Evolutionary conservation across 1,139 yeast species (phyloP), one percentile per base, ranked within the genome.

Genomic region (Sugiyamaella castrensis): DNA sequence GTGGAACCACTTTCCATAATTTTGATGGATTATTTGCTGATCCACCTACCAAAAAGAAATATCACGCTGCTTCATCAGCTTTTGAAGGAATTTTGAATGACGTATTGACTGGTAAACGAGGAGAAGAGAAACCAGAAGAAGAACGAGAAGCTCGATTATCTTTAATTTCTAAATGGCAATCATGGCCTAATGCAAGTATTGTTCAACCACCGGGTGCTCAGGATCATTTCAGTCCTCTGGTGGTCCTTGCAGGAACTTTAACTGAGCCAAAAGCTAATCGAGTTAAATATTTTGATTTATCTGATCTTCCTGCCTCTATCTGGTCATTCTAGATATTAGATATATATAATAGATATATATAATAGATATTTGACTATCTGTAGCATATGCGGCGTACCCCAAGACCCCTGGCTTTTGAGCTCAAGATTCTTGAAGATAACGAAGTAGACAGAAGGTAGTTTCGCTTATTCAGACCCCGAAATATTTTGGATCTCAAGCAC

Each of bases 151-250:
- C 39, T 4, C 29, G 46, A 4, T 43, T 46, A 13, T 12, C 37
- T n/a, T 26, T 42, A 16, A 36, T 49, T 28, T 30, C 33, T 11
- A 34, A 39, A 15, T 49, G 52, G 52, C 49, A 41, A 26, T 42
- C 41, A n/a, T 49, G 52, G 52, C 43, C 46, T 4, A 24, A 36
- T 34, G 52, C 52, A 10, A 33, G 47, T 19, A 32, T 34, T 12
- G 49, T 39, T 12, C 52, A 49, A 12, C 52, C 52, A 8, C 32
- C 37, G 4, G 45, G 47, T 10, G 43, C 40, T 8, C 46, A 47
- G 15, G 52, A 49, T 13, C 52, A 49, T 33, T 49, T 49, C 37
- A 49, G 52, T 16, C 52, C 52, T 15, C 34, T 49, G 37, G 47
- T 49, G 8, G 50, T 49, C 11, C 45, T 49, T 11, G 52, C 52